Evolutionary conservation across 371 early-diverging fungal genomes (phyloP), one percentile per base, ranked within the genome.

Genomic region (Apophysomyces trapeziformis): DNA sequence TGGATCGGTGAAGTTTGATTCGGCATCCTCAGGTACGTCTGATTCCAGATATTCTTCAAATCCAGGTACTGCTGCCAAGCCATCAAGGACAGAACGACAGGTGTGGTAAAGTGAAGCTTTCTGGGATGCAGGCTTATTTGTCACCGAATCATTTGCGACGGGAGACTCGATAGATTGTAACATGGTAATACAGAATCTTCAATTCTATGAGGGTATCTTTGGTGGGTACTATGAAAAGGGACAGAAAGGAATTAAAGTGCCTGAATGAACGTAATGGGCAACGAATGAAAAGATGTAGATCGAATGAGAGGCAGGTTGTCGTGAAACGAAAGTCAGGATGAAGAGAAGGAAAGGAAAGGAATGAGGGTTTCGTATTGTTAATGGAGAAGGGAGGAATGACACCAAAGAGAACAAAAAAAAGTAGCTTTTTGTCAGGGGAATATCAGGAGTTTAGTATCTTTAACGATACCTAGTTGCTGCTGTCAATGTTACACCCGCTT

Each of bases 81-180:
- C 83, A 50, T 89, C 82, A 21, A 87, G 66, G 36, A 90, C 80
- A 39, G 80, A 77, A 35, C 84, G 72, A 71, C 89, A 90, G 36
- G 84, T 81, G 63, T 89, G 89, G 65, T 89, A 91, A 41, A 91
- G 78, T 7, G 91, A 91, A 5, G 72, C 68, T 56, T 74, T 71
- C 67, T 74, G 67, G 32, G 68, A 67, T 14, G 70, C 66, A 46
- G 70, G 74, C 61, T 73, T 74, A 62, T 77, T 80, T 60, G 41
- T 18, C 21, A 50, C 54, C 54, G 54, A 50, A 26, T 50, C 54
- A 21, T 50, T 50, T 50, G 54, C 54, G 21, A 50, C 54, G 32
- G 54, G 54, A 26, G 54, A 50, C 3, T 50, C 54, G 21, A 50
- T 50, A 21, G 54, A 50, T 50, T 50, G 54, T 50, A 50, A 21